Percentiles rank a stretch among this genome's conserved stretches.
phyloP scores from a whole-genome alignment of 2,329 filamentous ascomycete species.

The Pseudogymnoascus sp. region DNA sequence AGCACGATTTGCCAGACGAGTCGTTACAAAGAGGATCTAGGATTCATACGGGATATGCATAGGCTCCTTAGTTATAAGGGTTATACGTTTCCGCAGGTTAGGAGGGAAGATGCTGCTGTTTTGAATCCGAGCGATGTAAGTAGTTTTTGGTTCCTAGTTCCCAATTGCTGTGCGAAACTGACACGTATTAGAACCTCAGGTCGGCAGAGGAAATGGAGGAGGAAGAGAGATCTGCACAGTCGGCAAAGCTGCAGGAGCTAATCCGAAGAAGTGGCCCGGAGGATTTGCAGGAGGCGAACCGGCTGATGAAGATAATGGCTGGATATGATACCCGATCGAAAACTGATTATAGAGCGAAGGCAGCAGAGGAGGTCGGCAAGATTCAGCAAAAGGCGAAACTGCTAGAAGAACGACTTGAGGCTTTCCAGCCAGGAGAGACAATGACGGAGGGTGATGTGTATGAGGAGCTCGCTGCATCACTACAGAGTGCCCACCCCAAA shows the following conservation, averaged over 20 bases:
- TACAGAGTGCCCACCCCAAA: conserved; percentile 93
- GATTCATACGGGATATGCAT: conserved; percentile 97
- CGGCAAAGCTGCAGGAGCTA: conserved; percentile 94
- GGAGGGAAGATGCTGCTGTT: conserved; percentile 89
- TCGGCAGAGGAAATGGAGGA: conserved; percentile 98
- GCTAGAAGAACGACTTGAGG: conserved; percentile 85
- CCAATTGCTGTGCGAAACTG: conserved; percentile 16
- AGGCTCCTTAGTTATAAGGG: conserved; percentile 92
- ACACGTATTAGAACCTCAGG: conserved; percentile 65
- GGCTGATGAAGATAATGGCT: conserved; percentile 98
- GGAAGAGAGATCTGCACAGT: conserved; percentile 89
- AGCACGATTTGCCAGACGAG: conserved; percentile 97
- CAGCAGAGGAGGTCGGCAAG: conserved; percentile 86
- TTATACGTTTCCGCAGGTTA: conserved; percentile 88
- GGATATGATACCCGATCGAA: conserved; percentile 93
- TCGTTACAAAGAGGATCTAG: conserved; percentile 92
- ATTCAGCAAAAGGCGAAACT: conserved; percentile 93
- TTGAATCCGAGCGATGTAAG: conserved; percentile 92
- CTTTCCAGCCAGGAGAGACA: conserved; percentile 71
- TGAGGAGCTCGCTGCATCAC: conserved; percentile 77
- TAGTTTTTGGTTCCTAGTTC: conserved; percentile 20
- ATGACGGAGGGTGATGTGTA: conserved; percentile 62
- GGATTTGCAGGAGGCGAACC: conserved; percentile 92
- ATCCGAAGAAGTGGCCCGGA: conserved; percentile 87
- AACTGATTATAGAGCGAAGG: conserved; percentile 96